Evolutionary conservation across 495 filamentous ascomycete genomes (phyloP).

Genomic region (Achaetomiella virescens): DNA sequence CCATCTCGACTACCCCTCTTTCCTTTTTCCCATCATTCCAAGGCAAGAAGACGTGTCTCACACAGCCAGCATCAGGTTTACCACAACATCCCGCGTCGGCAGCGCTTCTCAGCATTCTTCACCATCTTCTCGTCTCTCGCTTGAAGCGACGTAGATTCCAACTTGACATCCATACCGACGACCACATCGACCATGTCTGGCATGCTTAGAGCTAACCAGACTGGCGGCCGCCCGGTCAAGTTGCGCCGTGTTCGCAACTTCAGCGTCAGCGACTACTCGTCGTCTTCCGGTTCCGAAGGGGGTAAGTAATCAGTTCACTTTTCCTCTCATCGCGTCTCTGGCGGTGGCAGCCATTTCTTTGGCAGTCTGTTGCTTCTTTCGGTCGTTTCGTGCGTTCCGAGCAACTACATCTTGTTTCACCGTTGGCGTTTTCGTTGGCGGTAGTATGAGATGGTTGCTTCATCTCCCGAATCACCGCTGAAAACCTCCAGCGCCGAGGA

Average conservation of each 20-base stretch:
- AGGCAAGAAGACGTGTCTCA: not conserved
- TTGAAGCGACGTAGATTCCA: not conserved
- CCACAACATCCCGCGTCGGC: not conserved
- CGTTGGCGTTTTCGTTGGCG: too few species aligned
- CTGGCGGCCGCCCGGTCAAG: not conserved
- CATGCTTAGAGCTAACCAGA: slow-evolving; percentile 1
- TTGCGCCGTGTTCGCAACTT: not conserved
- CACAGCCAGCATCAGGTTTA: not conserved
- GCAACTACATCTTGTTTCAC: not conserved
- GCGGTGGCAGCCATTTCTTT: not conserved
- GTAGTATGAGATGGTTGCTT: not conserved
- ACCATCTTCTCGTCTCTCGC: not conserved
- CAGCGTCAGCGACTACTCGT: slow-evolving; percentile 2
- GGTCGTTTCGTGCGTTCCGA: not conserved
- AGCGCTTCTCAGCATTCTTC: not conserved
- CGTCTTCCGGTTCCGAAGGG: not conserved
- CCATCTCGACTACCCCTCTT: not conserved
- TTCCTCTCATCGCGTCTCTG: not conserved
- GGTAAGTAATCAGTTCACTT: not conserved
- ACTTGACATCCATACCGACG: not conserved
- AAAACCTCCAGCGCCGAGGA: not conserved
- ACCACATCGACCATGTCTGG: slow-evolving; percentile 5
- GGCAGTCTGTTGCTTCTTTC: not conserved
- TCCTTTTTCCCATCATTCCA: not conserved
- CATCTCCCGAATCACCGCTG: not conserved